Conservation (phyloP, 768 basidiomycete genomes). For the Dictyophora rubrovolvata region DNA sequence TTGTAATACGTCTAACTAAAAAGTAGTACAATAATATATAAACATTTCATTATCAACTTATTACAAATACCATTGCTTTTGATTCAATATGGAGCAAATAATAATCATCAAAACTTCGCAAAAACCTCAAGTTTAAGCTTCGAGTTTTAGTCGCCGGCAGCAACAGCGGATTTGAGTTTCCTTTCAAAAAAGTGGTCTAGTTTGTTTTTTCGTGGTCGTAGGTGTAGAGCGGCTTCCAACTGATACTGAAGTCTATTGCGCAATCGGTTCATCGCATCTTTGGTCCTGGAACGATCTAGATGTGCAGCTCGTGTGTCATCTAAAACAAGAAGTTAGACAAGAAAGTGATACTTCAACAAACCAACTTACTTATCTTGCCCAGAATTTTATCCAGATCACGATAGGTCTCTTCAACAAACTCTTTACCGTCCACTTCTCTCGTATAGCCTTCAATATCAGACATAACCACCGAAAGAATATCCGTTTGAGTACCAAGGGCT, state of each 20-base stretch:
- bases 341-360: background rate
- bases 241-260: constrained; percentile 57
- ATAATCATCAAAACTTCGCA: too few relatives aligned
- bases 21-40: too few relatives aligned
- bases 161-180: background rate
- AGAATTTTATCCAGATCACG: constrained; percentile 39
- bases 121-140: too few relatives aligned
- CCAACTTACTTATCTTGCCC: constrained; percentile 46
- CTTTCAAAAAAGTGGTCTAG: constrained; percentile 1
- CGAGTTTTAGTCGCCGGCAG: background rate
- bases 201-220: background rate
- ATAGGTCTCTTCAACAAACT: constrained; percentile 31
- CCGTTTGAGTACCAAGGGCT: constrained; percentile 42
- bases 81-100: too few relatives aligned
- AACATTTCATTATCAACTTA: too few relatives aligned
- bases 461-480: constrained; percentile 49
- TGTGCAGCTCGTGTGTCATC: constrained; percentile 67
- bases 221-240: constrained; percentile 25
- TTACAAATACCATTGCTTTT: too few relatives aligned
- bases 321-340: constrained; percentile 16
- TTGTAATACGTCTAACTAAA: too few relatives aligned
- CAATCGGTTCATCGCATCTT: constrained; percentile 56
- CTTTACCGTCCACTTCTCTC: constrained; percentile 30
- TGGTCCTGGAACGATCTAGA: constrained; percentile 66
- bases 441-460: constrained; percentile 51